Percentiles rank a stretch among this genome's conserved stretches.
phyloP scores from a whole-genome alignment of 306 rosid genomes.

The Elaeagnus macrophylla region DNA sequence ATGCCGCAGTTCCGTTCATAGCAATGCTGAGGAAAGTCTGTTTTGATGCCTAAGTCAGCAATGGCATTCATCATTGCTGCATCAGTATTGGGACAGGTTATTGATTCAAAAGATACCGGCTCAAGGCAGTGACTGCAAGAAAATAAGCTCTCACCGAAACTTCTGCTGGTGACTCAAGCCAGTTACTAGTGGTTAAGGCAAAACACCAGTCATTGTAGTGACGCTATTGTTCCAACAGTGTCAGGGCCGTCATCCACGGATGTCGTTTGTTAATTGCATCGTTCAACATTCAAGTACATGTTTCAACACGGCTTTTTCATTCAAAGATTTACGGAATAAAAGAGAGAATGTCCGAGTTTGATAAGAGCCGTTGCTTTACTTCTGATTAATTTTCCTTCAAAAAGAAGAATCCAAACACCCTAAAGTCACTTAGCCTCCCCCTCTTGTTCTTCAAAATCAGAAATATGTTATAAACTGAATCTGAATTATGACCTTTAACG shows the following conservation, averaged over 20 bases:
- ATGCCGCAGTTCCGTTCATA: conserved; percentile 98
- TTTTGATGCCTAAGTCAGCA: conserved; percentile 90
- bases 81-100: conserved; percentile 77
- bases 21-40: conserved; percentile 83
- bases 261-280: conserved; percentile 44
- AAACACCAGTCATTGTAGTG: conserved; percentile 43
- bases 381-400: no score
- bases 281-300: conserved; percentile 2
- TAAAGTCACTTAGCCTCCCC: no score
- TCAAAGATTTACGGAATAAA: no score
- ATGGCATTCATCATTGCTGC: conserved; percentile 98
- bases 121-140: conserved; percentile 44
- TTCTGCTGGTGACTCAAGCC: conserved; percentile 9
- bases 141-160: conserved; percentile 31
- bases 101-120: conserved; percentile 84
- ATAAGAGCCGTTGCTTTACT: no score
- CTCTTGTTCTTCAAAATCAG: no score
- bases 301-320: conserved; percentile 2
- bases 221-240: conserved; percentile 46
- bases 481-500: neutral
- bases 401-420: no score
- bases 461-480: no score
- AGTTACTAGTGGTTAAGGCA: conserved; percentile 6
- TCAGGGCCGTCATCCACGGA: conserved; percentile 42
- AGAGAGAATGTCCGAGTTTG: no score